Evolutionary conservation across 2,329 filamentous ascomycete species (phyloP).

Genomic region (Pseudogymnoascus sp.): DNA sequence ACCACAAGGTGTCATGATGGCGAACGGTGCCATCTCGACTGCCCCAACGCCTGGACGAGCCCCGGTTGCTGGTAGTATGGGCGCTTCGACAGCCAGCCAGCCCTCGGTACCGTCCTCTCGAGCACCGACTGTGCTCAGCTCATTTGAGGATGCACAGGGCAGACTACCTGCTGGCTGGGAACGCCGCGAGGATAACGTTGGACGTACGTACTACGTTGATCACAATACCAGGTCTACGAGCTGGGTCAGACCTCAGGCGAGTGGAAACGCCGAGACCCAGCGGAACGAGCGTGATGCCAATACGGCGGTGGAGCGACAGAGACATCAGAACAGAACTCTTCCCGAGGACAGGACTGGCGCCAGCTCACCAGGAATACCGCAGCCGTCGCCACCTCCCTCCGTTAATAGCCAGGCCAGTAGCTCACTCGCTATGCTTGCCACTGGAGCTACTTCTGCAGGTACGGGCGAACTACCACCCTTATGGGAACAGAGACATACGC

Average conservation of each 20-base stretch:
- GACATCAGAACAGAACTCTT: conserved; percentile 90
- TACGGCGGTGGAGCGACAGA: conserved; percentile 83
- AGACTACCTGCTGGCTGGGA: conserved; percentile 92
- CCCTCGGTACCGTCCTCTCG: conserved; percentile 16
- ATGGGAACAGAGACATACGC: conserved; percentile 94
- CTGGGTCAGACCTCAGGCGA: conserved; percentile 82
- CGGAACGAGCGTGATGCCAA: conserved; percentile 78
- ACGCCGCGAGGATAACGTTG: conserved; percentile 86
- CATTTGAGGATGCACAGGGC: conserved; percentile 94
- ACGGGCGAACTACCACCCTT: conserved; percentile 90
- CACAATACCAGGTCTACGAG: conserved; percentile 95
- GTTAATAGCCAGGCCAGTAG: conserved; percentile 32
- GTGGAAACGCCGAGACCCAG: conserved; percentile 66
- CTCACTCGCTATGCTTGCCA: conserved; percentile 81
- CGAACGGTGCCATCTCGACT: conserved; percentile 23
- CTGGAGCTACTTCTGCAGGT: conserved; percentile 86
- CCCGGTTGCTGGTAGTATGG: conserved; percentile 26
- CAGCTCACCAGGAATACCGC: conserved; percentile 72
- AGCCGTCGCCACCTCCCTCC: conserved; percentile 28
- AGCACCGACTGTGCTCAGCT: conserved; percentile 56
- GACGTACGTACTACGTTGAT: conserved; percentile 95
- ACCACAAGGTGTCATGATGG: conserved; percentile 21
- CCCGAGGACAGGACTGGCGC: conserved; percentile 92
- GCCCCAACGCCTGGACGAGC: conserved; percentile 27
- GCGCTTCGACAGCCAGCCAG: conserved; percentile 16